Conservation (phyloP, 805 yeast species). For the Kazachstania martiniae region DNA sequence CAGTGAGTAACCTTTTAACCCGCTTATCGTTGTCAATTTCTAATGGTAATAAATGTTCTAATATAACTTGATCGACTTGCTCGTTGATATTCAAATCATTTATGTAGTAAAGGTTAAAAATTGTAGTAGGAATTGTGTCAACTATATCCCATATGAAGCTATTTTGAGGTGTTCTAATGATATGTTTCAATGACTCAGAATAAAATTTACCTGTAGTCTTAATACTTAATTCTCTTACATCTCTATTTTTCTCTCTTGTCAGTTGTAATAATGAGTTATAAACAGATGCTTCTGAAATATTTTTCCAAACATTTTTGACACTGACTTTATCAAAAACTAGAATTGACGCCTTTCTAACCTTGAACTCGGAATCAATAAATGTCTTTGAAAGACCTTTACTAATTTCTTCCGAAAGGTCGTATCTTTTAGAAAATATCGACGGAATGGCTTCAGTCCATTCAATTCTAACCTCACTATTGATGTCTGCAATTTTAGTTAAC, state of each 20-base stretch:
- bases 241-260: constrained; percentile 58
- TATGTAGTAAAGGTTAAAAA: constrained; percentile 60
- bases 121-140: constrained; percentile 46
- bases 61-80: constrained; percentile 48
- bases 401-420: constrained; percentile 40
- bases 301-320: constrained; percentile 35
- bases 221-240: constrained; percentile 53
- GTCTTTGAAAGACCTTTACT: constrained; percentile 53
- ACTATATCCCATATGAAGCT: constrained; percentile 23
- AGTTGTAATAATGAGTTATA: constrained; percentile 49
- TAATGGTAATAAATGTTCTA: constrained; percentile 52
- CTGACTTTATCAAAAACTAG: constrained; percentile 38
- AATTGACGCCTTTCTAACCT: constrained; percentile 56
- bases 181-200: constrained; percentile 32
- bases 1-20: constrained; percentile 40
- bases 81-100: constrained; percentile 59
- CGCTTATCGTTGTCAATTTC: constrained; percentile 37
- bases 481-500: constrained; percentile 67
- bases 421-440: constrained; percentile 34
- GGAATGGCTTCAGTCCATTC: constrained; percentile 60
- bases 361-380: constrained; percentile 63
- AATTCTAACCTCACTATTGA: constrained; percentile 49
- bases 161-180: constrained; percentile 10
- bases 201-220: constrained; percentile 44
- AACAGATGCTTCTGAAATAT: constrained; percentile 36